Evolutionary conservation across 768 basidiomycete species (phyloP).

Genomic region (Candolleomyces aberdarensis): DNA sequence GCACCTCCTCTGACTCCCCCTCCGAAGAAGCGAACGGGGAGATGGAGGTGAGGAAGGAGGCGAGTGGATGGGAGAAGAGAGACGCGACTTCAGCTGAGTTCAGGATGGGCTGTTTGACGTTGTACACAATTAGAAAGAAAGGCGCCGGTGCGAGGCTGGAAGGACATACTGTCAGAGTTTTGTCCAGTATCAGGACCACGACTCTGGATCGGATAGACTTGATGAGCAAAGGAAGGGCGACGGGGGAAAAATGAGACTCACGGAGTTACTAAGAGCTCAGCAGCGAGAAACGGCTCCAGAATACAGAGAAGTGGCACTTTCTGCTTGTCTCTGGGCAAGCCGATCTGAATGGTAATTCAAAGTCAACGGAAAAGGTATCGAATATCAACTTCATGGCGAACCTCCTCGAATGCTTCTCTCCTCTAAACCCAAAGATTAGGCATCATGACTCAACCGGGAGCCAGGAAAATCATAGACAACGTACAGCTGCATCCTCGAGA

Average conservation of each 20-base stretch:
- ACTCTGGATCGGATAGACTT: conserved; percentile 45
- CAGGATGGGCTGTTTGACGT: conserved; percentile 59
- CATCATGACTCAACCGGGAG: background rate
- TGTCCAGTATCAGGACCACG: conserved; percentile 81
- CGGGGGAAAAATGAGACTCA: conserved; percentile 38
- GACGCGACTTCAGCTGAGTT: conserved; percentile 76
- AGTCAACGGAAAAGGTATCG: background rate
- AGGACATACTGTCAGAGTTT: conserved; percentile 58
- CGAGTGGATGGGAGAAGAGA: conserved; percentile 84
- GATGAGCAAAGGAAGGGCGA: background rate
- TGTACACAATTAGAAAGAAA: background rate
- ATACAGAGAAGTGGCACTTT: conserved; percentile 76
- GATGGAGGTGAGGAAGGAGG: conserved; percentile 61
- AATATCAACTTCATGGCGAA: conserved; percentile 21
- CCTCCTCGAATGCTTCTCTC: conserved; percentile 90
- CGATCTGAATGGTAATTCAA: conserved; percentile 51
- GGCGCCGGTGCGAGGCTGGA: background rate
- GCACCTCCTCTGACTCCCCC: conserved; percentile 49
- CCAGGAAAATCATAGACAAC: conserved; percentile 21
- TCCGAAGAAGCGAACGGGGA: conserved; percentile 53
- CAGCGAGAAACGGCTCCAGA: conserved; percentile 76
- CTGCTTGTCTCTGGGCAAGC: conserved; percentile 66
- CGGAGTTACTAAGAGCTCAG: conserved; percentile 80
- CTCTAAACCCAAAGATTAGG: conserved; percentile 40
- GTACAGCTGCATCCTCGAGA: conserved; percentile 79